Evolutionary conservation across 352 stramenopile species (phyloP).

Genomic region (Phytophthora brassicae): DNA sequence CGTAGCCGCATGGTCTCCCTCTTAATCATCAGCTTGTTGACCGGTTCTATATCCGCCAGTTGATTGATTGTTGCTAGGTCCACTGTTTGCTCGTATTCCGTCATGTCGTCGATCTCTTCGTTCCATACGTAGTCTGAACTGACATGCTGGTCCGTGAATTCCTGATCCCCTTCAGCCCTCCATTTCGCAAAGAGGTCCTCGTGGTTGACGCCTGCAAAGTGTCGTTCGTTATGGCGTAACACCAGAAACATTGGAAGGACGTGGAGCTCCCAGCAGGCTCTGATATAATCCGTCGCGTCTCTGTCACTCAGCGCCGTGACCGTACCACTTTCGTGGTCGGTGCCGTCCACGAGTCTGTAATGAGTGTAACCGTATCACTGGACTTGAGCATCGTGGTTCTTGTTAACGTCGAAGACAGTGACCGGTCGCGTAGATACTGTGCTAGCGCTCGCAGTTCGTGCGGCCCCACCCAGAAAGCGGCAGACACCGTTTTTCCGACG

Average conservation of each 20-base stretch:
- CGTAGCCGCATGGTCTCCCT: neutral
- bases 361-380: conserved; percentile 1
- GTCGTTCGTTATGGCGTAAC: neutral
- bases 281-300: neutral
- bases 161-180: neutral
- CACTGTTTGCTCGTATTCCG: neutral
- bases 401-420: neutral
- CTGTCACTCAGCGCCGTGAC: neutral
- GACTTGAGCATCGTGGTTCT: neutral
- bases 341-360: neutral
- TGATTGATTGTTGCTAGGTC: neutral
- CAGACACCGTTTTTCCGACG: neutral
- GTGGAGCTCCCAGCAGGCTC: neutral
- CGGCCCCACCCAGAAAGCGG: neutral
- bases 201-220: conserved; percentile 9
- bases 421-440: neutral
- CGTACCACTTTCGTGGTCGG: conserved; percentile 2
- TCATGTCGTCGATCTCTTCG: neutral
- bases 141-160: neutral
- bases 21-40: neutral
- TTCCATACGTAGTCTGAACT: neutral
- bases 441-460: conserved; percentile 1
- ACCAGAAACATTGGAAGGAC: conserved; percentile 1
- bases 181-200: neutral
- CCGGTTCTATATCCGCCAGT: neutral